A percentile compares a stretch with the other conserved stretches of the same genome.
These are phyloP conservation scores for Musa itinerans DNA, from an alignment of 176 grass and related monocot species.

Conservation along the genomic window DNA sequence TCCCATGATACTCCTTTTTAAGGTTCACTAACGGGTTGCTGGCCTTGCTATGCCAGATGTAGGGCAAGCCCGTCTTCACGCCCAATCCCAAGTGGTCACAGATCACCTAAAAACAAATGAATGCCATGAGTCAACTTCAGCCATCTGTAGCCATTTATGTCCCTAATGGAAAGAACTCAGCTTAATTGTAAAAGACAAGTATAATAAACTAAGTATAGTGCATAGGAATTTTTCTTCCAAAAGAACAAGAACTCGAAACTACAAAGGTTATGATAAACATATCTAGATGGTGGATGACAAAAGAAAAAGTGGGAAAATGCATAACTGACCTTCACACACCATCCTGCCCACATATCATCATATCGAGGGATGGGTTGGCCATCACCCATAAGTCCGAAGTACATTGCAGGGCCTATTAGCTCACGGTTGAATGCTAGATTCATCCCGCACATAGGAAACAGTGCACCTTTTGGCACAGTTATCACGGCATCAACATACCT, in stretches of 20 bases:
- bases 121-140: not conserved
- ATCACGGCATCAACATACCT: constrained; percentile 81
- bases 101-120: constrained; percentile 29
- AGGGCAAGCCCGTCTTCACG: constrained; percentile 44
- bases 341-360: constrained; percentile 81
- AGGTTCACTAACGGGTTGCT: constrained; percentile 44
- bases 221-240: too few relatives aligned
- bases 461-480: constrained; percentile 57
- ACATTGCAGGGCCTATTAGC: constrained; percentile 66
- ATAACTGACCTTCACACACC: constrained; percentile 50
- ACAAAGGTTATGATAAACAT: too few relatives aligned
- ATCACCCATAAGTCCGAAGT: constrained; percentile 72
- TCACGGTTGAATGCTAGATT: constrained; percentile 57
- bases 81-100: constrained; percentile 37
- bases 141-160: too few relatives aligned
- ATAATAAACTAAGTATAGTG: too few relatives aligned
- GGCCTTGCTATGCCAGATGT: constrained; percentile 45
- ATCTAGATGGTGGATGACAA: not conserved
- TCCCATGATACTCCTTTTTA: constrained; percentile 38
- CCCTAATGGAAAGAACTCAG: too few relatives aligned
- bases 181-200: too few relatives aligned
- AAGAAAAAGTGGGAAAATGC: not conserved
- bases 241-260: too few relatives aligned
- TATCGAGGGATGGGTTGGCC: constrained; percentile 48
- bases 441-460: constrained; percentile 76